Evolutionary conservation across 192 early-diverging fungal species (phyloP).

Genomic region (Ambispora gerdemannii): DNA sequence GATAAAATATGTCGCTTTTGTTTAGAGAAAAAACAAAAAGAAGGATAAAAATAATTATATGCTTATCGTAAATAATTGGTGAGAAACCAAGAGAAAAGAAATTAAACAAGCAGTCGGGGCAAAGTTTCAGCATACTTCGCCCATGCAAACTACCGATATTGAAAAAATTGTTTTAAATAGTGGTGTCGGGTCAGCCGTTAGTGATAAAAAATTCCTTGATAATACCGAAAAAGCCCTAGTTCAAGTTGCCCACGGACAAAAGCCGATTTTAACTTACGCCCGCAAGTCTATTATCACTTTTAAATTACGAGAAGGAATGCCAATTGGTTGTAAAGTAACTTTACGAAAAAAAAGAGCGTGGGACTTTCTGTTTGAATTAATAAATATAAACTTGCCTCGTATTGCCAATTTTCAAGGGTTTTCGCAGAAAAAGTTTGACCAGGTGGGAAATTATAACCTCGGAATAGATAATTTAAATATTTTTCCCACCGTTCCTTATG

Average conservation of each 20-base stretch:
- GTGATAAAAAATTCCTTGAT: neutral
- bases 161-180: conserved; percentile 16
- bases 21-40: conserved; percentile 6
- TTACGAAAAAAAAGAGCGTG: too few species aligned
- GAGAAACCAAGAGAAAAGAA: conserved; percentile 12
- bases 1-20: conserved; percentile 10
- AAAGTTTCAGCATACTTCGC: conserved; percentile 13
- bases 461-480: conserved; percentile 3
- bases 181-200: neutral
- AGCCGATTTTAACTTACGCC: too few species aligned
- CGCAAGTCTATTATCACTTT: too few species aligned
- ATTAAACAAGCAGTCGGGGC: neutral
- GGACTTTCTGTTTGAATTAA: conserved; percentile 10
- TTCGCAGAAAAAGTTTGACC: conserved; percentile 7
- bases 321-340: too few species aligned
- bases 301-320: too few species aligned
- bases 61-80: too few species aligned
- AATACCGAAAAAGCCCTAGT: conserved; percentile 7
- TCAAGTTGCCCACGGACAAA: neutral
- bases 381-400: neutral
- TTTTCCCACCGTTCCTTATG: conserved; percentile 10
- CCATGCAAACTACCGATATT: conserved; percentile 14
- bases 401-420: conserved; percentile 4
- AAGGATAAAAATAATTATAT: too few species aligned
- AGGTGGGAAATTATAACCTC: conserved; percentile 1